Conservation (phyloP, 2,329 filamentous ascomycete genomes). For the Trichoderma endophyticum region DNA sequence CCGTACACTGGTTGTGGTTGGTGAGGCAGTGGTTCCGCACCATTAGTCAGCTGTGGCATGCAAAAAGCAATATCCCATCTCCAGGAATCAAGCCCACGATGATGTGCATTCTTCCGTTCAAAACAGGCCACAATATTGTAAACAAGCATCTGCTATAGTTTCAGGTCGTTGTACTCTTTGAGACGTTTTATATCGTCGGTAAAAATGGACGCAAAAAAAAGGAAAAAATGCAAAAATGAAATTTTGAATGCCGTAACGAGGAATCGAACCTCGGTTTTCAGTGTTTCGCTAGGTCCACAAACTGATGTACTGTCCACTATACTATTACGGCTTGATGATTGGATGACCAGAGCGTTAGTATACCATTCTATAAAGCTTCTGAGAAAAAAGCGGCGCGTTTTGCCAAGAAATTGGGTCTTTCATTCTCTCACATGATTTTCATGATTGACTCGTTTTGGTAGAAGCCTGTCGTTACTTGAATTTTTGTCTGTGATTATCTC, state of each 20-base stretch:
- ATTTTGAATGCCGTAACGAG: slow-evolving; percentile 13
- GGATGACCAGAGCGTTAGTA: not conserved
- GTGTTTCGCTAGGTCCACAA: slow-evolving; percentile 13
- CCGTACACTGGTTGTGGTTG: not conserved
- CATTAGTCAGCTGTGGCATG: not conserved
- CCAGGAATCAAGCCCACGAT: not conserved
- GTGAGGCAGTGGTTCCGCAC: not conserved
- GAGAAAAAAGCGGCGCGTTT: not conserved
- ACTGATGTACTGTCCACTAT: slow-evolving; percentile 18
- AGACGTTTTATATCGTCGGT: not conserved
- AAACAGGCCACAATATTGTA: not conserved
- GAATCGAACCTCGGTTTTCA: slow-evolving; percentile 21
- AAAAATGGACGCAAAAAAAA: not conserved
- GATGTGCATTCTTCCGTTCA: not conserved
- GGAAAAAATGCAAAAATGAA: not conserved
- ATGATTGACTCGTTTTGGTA: not conserved
- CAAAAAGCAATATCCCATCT: not conserved
- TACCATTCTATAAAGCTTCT: not conserved
- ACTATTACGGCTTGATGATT: slow-evolving; percentile 7
- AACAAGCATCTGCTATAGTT: not conserved
- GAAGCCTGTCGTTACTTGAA: not conserved
- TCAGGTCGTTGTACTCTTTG: not conserved
- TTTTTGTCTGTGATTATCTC: accelerated
- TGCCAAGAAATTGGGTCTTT: not conserved
- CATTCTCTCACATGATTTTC: not conserved